Conservation (phyloP, 441 rosid species). For the Aleurites moluccanus region DNA sequence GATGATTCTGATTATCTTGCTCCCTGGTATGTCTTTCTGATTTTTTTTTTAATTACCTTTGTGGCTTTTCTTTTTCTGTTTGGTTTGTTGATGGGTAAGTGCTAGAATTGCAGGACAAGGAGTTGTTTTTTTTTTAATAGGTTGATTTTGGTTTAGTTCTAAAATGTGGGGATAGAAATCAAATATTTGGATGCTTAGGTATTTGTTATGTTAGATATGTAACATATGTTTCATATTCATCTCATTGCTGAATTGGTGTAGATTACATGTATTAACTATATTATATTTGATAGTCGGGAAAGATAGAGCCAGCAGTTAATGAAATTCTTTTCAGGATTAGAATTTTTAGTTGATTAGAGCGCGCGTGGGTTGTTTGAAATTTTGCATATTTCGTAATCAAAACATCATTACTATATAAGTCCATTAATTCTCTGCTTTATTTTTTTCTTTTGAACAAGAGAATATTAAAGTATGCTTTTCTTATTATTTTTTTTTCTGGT, state of each 20-base stretch:
- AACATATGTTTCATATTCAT: neutral
- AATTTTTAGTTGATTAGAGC: neutral
- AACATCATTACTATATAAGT: neutral
- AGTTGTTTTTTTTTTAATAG: neutral
- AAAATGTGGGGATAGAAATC: neutral
- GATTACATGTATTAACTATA: neutral
- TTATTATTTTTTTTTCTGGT: slow-evolving; percentile 2
- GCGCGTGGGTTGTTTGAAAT: neutral
- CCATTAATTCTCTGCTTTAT: neutral
- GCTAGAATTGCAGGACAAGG: neutral
- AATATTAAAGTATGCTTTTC: no score
- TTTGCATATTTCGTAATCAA: neutral
- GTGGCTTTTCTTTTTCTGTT: neutral
- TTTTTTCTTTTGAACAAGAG: neutral
- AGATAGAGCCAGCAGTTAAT: neutral
- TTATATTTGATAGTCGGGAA: slow-evolving; percentile 11
- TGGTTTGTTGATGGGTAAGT: neutral
- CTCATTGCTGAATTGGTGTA: neutral
- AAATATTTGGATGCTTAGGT: neutral
- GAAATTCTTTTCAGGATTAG: neutral
- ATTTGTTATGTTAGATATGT: neutral
- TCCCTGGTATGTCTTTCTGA: slow-evolving; percentile 52
- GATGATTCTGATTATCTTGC: slow-evolving; percentile 35
- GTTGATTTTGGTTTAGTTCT: neutral
- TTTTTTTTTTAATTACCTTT: neutral